phyloP scores from a whole-genome alignment of 2,329 filamentous ascomycete species.

The Apiospora rasikravindrae region DNA sequence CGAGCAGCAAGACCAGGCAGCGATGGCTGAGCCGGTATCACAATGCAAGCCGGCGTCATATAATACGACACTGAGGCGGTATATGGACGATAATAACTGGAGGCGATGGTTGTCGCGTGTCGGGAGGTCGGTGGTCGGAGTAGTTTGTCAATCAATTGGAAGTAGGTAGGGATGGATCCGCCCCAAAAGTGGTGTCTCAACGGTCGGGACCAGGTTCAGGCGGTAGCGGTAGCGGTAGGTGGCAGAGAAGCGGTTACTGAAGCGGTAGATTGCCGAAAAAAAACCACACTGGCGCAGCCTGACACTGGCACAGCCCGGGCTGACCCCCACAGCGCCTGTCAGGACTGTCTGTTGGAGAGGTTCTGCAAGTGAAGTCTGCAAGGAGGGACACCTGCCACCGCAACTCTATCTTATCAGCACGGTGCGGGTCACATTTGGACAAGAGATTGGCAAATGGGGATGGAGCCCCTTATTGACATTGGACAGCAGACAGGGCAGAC shows the following conservation, averaged over 20 bases:
- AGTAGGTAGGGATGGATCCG: neutral
- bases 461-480: constrained; percentile 13
- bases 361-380: too few relatives aligned
- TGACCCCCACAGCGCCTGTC: neutral
- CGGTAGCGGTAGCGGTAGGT: neutral
- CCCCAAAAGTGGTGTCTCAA: constrained; percentile 3
- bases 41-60: neutral
- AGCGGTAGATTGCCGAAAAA: neutral
- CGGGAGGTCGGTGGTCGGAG: neutral
- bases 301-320: neutral
- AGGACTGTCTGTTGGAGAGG: too few relatives aligned
- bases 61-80: neutral
- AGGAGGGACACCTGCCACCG: neutral
- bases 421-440: neutral
- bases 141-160: neutral
- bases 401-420: constrained; percentile 3
- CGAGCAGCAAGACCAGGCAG: neutral
- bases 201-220: constrained; percentile 1
- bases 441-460: constrained; percentile 15
- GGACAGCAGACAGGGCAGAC: neutral
- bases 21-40: constrained; percentile 1
- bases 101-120: neutral
- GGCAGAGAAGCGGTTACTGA: too few relatives aligned
- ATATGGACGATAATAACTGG: neutral
- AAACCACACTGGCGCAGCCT: neutral